Percentiles rank a stretch among this genome's conserved stretches.
These are phyloP conservation scores for Rossbeevera mucosa DNA, from an alignment of 768 basidiomycete species.

Conservation along the genomic window DNA sequence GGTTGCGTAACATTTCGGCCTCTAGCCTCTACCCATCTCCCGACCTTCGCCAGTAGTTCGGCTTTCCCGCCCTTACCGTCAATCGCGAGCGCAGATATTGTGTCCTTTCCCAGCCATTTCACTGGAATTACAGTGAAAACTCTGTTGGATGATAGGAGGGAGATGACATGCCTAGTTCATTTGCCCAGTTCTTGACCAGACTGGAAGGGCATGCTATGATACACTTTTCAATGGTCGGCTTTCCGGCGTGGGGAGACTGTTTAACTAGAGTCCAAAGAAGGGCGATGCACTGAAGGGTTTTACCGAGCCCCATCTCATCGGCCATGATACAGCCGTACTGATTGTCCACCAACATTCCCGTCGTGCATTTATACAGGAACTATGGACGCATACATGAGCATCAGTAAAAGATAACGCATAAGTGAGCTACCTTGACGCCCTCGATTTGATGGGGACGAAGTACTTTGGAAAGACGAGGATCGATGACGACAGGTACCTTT, in stretches of 20 bases:
- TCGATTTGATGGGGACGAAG: constrained; percentile 97
- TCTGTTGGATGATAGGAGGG: not conserved
- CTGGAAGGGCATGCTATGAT: constrained; percentile 97
- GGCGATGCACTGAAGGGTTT: constrained; percentile 94
- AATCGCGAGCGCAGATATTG: constrained; percentile 78
- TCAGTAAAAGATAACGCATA: not conserved
- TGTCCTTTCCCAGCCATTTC: constrained; percentile 91
- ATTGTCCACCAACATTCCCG: constrained; percentile 87
- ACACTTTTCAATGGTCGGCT: constrained; percentile 89
- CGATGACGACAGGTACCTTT: constrained; percentile 96
- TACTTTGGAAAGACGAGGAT: constrained; percentile 81
- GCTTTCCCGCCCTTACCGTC: constrained; percentile 91
- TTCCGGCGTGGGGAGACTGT: constrained; percentile 87
- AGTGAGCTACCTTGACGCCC: constrained; percentile 80
- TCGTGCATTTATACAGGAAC: constrained; percentile 95
- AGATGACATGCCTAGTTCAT: constrained; percentile 72
- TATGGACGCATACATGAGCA: constrained; percentile 30
- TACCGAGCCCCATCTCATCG: constrained; percentile 98
- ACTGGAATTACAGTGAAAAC: constrained; percentile 40
- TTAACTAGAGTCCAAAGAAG: constrained; percentile 93
- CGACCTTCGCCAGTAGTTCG: constrained; percentile 72
- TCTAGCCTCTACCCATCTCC: constrained; percentile 83
- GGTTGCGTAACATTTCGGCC: constrained; percentile 91
- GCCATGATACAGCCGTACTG: constrained; percentile 98
- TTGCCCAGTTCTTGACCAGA: constrained; percentile 97